Conservation (phyloP, 805 yeast species). For the Candida montana region DNA sequence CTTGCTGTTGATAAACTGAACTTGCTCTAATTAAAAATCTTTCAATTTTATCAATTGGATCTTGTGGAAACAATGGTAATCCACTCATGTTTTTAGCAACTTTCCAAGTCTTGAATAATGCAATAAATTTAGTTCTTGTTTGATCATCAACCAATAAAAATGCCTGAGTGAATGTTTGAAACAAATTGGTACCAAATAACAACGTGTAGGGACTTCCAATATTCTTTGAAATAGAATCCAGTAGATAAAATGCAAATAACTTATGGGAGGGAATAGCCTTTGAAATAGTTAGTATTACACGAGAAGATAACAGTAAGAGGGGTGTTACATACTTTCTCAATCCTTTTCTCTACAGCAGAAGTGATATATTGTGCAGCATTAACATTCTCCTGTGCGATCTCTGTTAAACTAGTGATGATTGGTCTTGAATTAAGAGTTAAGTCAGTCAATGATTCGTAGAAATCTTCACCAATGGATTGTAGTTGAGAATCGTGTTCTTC, state of each 20-base stretch:
- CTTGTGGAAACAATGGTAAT: slow-evolving; percentile 64
- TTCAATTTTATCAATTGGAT: slow-evolving; percentile 68
- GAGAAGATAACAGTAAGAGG: not conserved
- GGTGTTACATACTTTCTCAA: slow-evolving; percentile 43
- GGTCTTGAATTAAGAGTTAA: slow-evolving; percentile 88
- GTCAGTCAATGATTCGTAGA: slow-evolving; percentile 62
- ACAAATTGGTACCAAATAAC: slow-evolving; percentile 64
- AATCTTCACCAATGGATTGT: slow-evolving; percentile 45
- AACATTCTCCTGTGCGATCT: slow-evolving; percentile 80
- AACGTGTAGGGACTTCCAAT: slow-evolving; percentile 88
- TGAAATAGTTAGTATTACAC: slow-evolving; percentile 8
- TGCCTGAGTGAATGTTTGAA: slow-evolving; percentile 65
- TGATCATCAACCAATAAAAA: slow-evolving; percentile 74
- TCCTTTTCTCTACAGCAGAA: slow-evolving; percentile 67
- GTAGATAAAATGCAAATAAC: slow-evolving; percentile 72
- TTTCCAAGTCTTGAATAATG: slow-evolving; percentile 87
- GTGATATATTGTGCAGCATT: slow-evolving; percentile 73
- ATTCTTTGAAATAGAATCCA: slow-evolving; percentile 89
- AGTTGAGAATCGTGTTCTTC: slow-evolving; percentile 13
- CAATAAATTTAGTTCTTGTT: slow-evolving; percentile 67
- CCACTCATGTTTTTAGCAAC: slow-evolving; percentile 53
- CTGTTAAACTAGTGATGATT: slow-evolving; percentile 77
- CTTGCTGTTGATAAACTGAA: slow-evolving; percentile 32
- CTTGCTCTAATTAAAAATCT: slow-evolving; percentile 62
- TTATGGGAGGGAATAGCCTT: slow-evolving; percentile 76